Conservation (phyloP, 169 alveolate genomes). For the Plasmodium sp. region DNA sequence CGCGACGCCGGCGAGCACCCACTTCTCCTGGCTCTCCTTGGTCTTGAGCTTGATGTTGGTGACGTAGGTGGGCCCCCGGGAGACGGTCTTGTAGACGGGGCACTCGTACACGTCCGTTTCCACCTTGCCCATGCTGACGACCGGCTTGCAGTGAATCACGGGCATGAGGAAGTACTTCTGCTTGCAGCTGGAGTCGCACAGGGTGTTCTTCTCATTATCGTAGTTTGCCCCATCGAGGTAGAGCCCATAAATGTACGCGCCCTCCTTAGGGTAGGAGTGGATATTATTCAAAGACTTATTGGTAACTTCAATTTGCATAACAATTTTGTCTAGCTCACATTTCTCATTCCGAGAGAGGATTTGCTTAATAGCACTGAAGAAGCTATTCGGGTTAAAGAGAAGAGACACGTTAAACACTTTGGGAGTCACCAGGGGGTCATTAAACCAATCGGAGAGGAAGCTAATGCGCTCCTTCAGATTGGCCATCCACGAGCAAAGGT, state of each 20-base stretch:
- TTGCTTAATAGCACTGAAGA: constrained; percentile 97
- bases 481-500: constrained; percentile 93
- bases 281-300: constrained; percentile 91
- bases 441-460: constrained; percentile 93
- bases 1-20: constrained; percentile 98
- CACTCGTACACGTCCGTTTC: constrained; percentile 93
- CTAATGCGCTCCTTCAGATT: constrained; percentile 93
- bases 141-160: constrained; percentile 95
- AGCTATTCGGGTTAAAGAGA: constrained; percentile 95
- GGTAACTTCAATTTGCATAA: constrained; percentile 94
- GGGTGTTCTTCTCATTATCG: constrained; percentile 90
- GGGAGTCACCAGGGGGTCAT: constrained; percentile 93
- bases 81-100: constrained; percentile 95
- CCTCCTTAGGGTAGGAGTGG: constrained; percentile 92
- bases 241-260: constrained; percentile 91
- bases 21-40: constrained; percentile 93
- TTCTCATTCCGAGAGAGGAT: constrained; percentile 92
- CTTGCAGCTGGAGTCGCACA: constrained; percentile 95
- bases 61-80: constrained; percentile 94
- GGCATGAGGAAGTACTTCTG: constrained; percentile 96
- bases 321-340: constrained; percentile 94
- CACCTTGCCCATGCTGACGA: constrained; percentile 82
- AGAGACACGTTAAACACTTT: constrained; percentile 93
- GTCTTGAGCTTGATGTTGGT: constrained; percentile 95
- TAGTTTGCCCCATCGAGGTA: constrained; percentile 94